Base-by-base conservation (phyloP, 2,329 filamentous ascomycete genomes). In the Sporothrix sp. region DNA sequence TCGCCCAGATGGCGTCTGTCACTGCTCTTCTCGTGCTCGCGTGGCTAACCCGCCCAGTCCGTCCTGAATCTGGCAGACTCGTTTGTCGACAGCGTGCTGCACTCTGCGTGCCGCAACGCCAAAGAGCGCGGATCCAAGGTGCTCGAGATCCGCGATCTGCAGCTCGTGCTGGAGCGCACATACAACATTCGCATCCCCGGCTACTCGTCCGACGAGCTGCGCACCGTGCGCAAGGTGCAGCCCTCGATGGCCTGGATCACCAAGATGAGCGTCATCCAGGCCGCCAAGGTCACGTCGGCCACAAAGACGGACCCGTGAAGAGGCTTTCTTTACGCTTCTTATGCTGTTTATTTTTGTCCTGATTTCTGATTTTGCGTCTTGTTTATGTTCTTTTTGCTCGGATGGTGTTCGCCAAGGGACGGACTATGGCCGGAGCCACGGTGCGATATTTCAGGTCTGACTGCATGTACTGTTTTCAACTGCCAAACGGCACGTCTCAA, bases 211-310 rank as follows among this genome's bases (percentile, higher is more conserved):
- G 93, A 98, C 63, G 93, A 98, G 68, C 79, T 96, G 54, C 83
- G 93, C 52, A 96, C 89, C 0, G 91, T 97, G 27, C 84, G 90
- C 65, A 96, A 96, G 72, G 85, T 94, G 48, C 85, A 93, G 64
- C 93, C 93, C 2, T 83, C 88, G 18, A 73, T 84, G 14, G 86
- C 82, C 20, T 98, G 93, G 89, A 91, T 93, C 55, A 84, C 86
- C 58, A 98, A 98, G 75, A 94, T 98, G 84, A 91, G 89, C 61
- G 91, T 93, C 21, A 85, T 98, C 14, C 89, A 95, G 68, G 91
- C 90, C 2, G 88, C 89, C 42, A 97, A 97, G 72, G 89, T 84
- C 40, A 83, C 78, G 68, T 73, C 79, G 4, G 76, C 78, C 21
- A 79, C 78, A 16, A 54, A 55, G 44, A 56, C 52, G 13, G 56